Evolutionary conservation across 768 basidiomycete species (phyloP), one percentile per base, ranked within the genome.

Genomic region (Cystobasidium onofrii): DNA sequence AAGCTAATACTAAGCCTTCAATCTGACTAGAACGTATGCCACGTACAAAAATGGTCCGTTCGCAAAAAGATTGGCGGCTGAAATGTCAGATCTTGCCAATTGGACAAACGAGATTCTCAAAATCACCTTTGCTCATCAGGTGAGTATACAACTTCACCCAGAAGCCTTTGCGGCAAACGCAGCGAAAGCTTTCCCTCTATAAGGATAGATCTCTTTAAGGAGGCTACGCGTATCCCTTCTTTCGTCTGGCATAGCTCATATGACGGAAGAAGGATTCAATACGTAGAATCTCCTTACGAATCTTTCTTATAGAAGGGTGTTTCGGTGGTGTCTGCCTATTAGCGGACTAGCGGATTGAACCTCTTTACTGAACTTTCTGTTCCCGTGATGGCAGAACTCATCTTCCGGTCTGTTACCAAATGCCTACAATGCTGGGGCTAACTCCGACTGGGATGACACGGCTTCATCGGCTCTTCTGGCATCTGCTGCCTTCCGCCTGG

Each of bases 381-480:
- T n/a, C n/a, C n/a, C n/a, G n/a, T n/a, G n/a, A n/a, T n/a, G n/a
- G 71, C 64, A 76, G 57, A 60, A 34, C 25, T 13, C 57, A 12
- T 15, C 4, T 27, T 31, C 63, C 17, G 33, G 77, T 43, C 63
- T 78, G 1, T 89, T 92, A 77, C 83, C 84, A 13, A 94, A 93
- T 80, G 92, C 92, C 77, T 86, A 86, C 7, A 85, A 88, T 77
- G 80, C 86, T 34, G 64, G 64, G 57, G 74, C 82, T 0, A 81
- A 80, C 4, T 9, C 57, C 23, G 86, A 86, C 71, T 93, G 92
- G 79, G 83, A 85, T 77, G 91, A 94, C 75, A 85, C 87, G 0
- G 80, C 90, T 0, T 87, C 88, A 10, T 88, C 89, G 0, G 87
- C 90, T 0, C 84, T 94, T 60, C 82, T 92, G 52, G 89, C 90